A percentile compares a stretch with the other conserved stretches of the same genome.
phyloP scores from a whole-genome alignment of 345 rosid species.

The Brassica nigra region DNA sequence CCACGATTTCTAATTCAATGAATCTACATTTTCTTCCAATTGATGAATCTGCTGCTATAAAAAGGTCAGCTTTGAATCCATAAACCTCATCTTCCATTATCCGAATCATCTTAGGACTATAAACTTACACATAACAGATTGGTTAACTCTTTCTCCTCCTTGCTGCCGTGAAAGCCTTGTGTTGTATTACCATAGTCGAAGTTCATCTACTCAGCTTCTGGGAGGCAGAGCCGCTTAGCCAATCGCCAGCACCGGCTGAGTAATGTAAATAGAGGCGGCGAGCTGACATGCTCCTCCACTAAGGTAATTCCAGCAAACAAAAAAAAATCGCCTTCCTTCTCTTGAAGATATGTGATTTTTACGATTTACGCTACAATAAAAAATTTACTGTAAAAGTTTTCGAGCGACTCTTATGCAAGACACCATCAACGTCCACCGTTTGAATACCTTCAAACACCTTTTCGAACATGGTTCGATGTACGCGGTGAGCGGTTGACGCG shows the following conservation, averaged over 20 bases:
- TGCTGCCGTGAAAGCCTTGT: background rate
- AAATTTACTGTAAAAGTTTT: too few species aligned
- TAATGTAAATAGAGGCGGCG: background rate
- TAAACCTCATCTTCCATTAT: background rate
- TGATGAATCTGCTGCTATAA: too few species aligned
- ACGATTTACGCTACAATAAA: too few species aligned
- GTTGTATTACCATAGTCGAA: background rate
- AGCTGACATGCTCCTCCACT: background rate
- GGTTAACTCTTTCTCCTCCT: background rate
- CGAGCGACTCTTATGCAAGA: background rate
- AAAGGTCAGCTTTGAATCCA: too few species aligned
- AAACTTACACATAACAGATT: background rate
- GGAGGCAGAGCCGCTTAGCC: background rate
- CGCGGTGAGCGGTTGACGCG: background rate
- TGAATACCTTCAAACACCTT: too few species aligned
- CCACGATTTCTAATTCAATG: too few species aligned
- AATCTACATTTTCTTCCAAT: too few species aligned
- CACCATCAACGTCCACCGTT: background rate
- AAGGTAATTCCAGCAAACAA: background rate
- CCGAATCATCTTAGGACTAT: background rate
- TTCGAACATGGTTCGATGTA: background rate
- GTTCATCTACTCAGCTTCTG: background rate
- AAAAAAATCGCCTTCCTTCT: too few species aligned
- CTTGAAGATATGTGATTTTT: too few species aligned
- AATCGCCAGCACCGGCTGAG: background rate